Evolutionary conservation across 1,284 basidiomycete genomes (phyloP), one percentile per base, ranked within the genome.

Genomic region (Calocybe gambosa): DNA sequence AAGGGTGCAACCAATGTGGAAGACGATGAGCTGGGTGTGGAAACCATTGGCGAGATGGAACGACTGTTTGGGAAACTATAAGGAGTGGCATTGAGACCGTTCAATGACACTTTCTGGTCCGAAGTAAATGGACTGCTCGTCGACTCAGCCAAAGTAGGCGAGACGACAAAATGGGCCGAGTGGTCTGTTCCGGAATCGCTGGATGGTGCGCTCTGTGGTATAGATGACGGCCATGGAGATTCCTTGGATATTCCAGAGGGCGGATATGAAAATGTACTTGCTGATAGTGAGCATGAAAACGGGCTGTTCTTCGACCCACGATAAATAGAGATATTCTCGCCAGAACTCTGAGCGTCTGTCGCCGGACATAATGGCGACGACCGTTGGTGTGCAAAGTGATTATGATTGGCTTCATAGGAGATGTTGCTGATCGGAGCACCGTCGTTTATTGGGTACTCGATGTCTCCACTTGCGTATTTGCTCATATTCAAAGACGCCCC

Each of bases 51-150:
- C n/a, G 84, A 86, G 54, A 85, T 72, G 15, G 85, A 85, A 43
- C 85, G 80, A 60, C 80, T 85, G 47, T 69, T 69, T 16, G 81
- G 70, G 59, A 83, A 85, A 42, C 80, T 70, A 59, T 85, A 86
- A 9, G 80, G 73, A 5, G 78, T 71, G 31, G 71, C 67, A 52
- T 85, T 78, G 46, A 82, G 64, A 45, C 67, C 71, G 50, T 71
- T 72, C 43, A 84, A 56, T 29, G 74, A 55, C 31, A 75, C 64
- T 61, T 87, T 85, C 50, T 80, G 78, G 46, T 86, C 84, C 21
- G 67, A 64, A 26, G 73, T 63, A 55, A 77, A 79, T 47, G 80
- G 76, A 44, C 67, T 58, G 34, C 70, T 60, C 59, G 78, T 80
- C 20, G 70, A 55, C 59, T 82, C 70, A 20, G 77, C 74, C 55